These are phyloP conservation scores for Chlorella variabilis DNA, from an alignment of 163 green algal species.

Conservation along the genomic window DNA sequence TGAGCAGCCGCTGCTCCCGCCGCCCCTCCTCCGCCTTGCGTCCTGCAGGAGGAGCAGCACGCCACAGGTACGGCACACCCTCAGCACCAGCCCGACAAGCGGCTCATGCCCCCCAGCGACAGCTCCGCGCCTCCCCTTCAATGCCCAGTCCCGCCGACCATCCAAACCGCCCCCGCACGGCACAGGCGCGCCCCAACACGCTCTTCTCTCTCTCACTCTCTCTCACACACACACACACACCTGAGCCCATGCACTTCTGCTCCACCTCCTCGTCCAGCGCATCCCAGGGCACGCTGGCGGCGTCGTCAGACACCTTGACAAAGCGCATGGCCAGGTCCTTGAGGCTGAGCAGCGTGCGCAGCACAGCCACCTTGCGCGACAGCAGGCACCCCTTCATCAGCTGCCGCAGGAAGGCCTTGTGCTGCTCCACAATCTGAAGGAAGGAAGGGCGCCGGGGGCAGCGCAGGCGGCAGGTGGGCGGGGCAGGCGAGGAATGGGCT, in stretches of 20 bases:
- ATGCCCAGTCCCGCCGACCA: no score
- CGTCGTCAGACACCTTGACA: conserved; percentile 33
- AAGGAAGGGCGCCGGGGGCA: background rate
- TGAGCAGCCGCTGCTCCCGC: conserved; percentile 9
- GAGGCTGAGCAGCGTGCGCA: conserved; percentile 50
- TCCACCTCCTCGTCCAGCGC: conserved; percentile 30
- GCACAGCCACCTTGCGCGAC: conserved; percentile 58
- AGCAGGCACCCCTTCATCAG: conserved; percentile 65
- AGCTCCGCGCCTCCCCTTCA: no score
- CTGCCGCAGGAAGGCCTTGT: conserved; percentile 52
- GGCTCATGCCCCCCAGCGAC: no score
- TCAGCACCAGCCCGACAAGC: no score
- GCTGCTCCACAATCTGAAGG: conserved; percentile 55
- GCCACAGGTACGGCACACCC: no score
- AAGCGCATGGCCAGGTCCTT: conserved; percentile 56
- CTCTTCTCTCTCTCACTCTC: no score
- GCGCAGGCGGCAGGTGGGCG: background rate
- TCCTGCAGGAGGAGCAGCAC: background rate
- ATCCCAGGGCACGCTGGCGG: conserved; percentile 27
- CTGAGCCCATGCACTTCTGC: conserved; percentile 6
- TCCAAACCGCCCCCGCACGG: no score
- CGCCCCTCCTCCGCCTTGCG: conserved; percentile 15
- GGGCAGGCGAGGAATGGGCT: no score
- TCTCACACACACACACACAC: no score
- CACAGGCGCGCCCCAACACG: no score